Conservation (phyloP, 169 alveolate genomes). For the Sarcocystis neurona region DNA sequence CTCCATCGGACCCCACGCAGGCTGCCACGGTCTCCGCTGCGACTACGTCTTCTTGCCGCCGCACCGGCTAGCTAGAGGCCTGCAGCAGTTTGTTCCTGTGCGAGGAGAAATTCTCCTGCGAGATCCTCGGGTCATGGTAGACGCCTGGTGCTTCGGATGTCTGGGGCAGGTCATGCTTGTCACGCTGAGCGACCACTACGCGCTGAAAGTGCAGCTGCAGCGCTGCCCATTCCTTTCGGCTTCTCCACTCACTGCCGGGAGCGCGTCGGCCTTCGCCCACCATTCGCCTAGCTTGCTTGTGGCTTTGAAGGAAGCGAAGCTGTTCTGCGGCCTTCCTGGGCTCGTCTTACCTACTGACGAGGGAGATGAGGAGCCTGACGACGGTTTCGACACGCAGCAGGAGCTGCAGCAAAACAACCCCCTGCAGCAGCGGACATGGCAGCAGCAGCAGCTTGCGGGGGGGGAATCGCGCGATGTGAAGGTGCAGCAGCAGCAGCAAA, state of each 20-base stretch:
- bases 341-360: neutral
- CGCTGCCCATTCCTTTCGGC: slow-evolving; percentile 28
- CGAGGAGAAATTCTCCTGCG: slow-evolving; percentile 81
- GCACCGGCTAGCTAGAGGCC: slow-evolving; percentile 73
- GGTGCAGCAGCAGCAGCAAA: neutral
- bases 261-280: too few relatives aligned
- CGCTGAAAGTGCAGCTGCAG: slow-evolving; percentile 78
- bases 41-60: slow-evolving; percentile 89
- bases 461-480: neutral
- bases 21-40: slow-evolving; percentile 86
- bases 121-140: slow-evolving; percentile 81
- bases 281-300: neutral
- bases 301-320: neutral
- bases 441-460: neutral
- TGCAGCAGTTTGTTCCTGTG: slow-evolving; percentile 76
- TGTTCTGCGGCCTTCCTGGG: neutral
- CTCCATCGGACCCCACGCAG: slow-evolving; percentile 86
- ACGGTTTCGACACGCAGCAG: too few relatives aligned
- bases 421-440: too few relatives aligned
- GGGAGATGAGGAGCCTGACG: neutral
- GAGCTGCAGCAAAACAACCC: too few relatives aligned
- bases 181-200: slow-evolving; percentile 88
- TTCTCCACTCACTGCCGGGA: too few relatives aligned
- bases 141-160: slow-evolving; percentile 72
- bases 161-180: slow-evolving; percentile 81